phyloP scores from a whole-genome alignment of 2,329 filamentous ascomycete species.

The Pyricularia sp. region DNA sequence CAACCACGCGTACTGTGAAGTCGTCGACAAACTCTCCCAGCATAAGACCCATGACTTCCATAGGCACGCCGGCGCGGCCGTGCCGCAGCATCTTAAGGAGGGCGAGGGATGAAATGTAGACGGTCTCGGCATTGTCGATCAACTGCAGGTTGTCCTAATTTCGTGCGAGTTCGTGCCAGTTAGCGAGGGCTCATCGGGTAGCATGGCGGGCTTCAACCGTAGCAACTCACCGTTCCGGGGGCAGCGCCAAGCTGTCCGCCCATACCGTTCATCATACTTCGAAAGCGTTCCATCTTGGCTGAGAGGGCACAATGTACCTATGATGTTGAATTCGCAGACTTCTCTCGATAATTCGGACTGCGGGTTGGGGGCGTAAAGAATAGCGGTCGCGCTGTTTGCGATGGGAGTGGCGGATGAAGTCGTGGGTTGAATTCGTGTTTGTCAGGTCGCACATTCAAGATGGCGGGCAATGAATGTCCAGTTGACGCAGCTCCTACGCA shows the following conservation, averaged over 20 bases:
- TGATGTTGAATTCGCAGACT: neutral
- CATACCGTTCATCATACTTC: conserved; percentile 76
- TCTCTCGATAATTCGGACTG: neutral
- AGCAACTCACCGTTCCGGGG: conserved; percentile 48
- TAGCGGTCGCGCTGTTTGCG: neutral
- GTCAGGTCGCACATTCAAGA: neutral
- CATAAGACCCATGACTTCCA: conserved; percentile 99
- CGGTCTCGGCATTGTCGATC: conserved; percentile 98
- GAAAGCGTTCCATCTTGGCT: conserved; percentile 74
- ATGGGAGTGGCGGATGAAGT: neutral
- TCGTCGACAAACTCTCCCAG: conserved; percentile 97
- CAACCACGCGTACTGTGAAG: conserved; percentile 95
- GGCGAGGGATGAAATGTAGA: conserved; percentile 96
- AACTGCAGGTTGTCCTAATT: conserved; percentile 78
- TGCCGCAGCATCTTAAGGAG: conserved; percentile 98
- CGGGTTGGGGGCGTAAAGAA: neutral
- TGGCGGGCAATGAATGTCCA: neutral
- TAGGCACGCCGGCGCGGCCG: conserved; percentile 92
- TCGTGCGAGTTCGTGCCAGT: conserved; percentile 3
- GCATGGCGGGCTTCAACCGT: neutral
- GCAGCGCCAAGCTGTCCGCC: conserved; percentile 46
- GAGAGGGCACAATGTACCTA: conserved; percentile 5
- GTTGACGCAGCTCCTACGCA: conserved; percentile 7
- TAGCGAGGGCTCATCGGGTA: neutral
- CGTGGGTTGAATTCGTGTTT: neutral